Evolutionary conservation across 208 protist genomes (phyloP).

Genomic region (Strigomonas oncopelti): DNA sequence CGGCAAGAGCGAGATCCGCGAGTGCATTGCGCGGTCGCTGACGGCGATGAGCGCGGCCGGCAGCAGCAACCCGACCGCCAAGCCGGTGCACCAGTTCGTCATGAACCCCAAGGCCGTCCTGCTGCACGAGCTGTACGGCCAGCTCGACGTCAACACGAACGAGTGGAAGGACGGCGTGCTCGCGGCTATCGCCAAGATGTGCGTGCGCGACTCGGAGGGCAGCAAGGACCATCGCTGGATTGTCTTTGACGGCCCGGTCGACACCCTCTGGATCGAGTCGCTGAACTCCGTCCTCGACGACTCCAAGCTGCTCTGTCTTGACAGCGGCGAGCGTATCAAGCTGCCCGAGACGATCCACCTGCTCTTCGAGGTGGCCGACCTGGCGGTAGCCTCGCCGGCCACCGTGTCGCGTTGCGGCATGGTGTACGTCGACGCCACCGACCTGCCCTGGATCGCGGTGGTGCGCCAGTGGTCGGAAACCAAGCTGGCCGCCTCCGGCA

Average conservation of each 20-base stretch:
- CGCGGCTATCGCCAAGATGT: slow-evolving; percentile 87
- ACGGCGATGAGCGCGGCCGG: slow-evolving; percentile 48
- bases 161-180: slow-evolving; percentile 94
- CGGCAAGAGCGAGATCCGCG: slow-evolving; percentile 91
- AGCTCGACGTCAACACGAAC: slow-evolving; percentile 91
- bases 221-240: slow-evolving; percentile 94
- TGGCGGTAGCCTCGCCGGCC: slow-evolving; percentile 96
- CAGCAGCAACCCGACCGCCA: slow-evolving; percentile 72
- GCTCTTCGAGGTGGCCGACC: slow-evolving; percentile 96
- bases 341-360: slow-evolving; percentile 94
- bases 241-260: slow-evolving; percentile 98
- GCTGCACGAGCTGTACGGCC: slow-evolving; percentile 97
- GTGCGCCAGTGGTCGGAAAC: slow-evolving; percentile 88
- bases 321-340: slow-evolving; percentile 97
- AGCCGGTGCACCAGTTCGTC: slow-evolving; percentile 87
- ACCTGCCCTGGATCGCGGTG: slow-evolving; percentile 92
- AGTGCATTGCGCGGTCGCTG: slow-evolving; percentile 79
- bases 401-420: slow-evolving; percentile 98
- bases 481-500: slow-evolving; percentile 54
- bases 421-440: slow-evolving; percentile 94
- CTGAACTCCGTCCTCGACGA: slow-evolving; percentile 99
- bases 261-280: slow-evolving; percentile 99
- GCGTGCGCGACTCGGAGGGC: slow-evolving; percentile 75
- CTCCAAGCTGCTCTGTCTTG: slow-evolving; percentile 97
- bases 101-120: slow-evolving; percentile 98